Conservation (phyloP, 352 stramenopile species). For the Globisporangium alternatum region DNA sequence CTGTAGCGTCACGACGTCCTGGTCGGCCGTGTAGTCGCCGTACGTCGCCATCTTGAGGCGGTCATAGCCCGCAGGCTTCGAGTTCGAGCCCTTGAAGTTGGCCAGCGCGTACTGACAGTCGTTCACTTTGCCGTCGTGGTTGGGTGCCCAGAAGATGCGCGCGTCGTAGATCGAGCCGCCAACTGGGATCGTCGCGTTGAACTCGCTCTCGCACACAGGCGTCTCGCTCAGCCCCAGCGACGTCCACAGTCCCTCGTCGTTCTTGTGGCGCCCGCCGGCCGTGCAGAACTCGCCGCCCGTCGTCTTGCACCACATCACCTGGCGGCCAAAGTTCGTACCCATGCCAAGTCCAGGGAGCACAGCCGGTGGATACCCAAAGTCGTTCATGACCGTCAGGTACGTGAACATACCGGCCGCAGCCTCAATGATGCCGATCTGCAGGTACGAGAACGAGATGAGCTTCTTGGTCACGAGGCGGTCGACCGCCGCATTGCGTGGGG, state of each 20-base stretch:
- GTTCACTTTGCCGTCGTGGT: conserved; percentile 42
- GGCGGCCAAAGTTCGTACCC: conserved; percentile 57
- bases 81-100: conserved; percentile 41
- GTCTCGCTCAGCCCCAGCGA: conserved; percentile 21
- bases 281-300: conserved; percentile 55
- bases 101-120: conserved; percentile 61
- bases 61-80: conserved; percentile 27
- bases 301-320: conserved; percentile 77
- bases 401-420: conserved; percentile 85
- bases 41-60: conserved; percentile 28
- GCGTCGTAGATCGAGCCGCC: conserved; percentile 33
- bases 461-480: conserved; percentile 89
- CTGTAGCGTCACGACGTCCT: conserved; percentile 41
- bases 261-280: conserved; percentile 27
- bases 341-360: conserved; percentile 56
- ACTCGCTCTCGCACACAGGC: conserved; percentile 22
- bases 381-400: conserved; percentile 86
- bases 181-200: conserved; percentile 27
- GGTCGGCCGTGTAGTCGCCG: conserved; percentile 26
- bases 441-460: conserved; percentile 88
- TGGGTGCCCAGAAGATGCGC: conserved; percentile 55
- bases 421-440: conserved; percentile 88
- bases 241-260: conserved; percentile 15
- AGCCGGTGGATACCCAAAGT: conserved; percentile 78
- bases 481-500: conserved; percentile 71